A percentile compares a stretch with the other conserved stretches of the same genome.
These are phyloP conservation scores for Globisporangium paroecandrum DNA, from an alignment of 352 stramenopile genomes.

Conservation along the genomic window DNA sequence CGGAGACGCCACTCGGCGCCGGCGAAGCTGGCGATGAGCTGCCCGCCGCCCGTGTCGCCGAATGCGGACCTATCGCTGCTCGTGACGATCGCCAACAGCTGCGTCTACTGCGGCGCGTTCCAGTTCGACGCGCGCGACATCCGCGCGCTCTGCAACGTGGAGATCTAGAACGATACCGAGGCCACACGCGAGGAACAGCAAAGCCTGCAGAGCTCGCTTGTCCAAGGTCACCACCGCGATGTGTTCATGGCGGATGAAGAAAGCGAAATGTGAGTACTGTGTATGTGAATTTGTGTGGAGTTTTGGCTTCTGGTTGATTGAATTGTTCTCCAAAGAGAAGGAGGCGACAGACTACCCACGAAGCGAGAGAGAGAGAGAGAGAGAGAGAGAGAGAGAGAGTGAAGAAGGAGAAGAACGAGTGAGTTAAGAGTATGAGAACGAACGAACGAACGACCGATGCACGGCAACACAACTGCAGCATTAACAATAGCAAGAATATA, in stretches of 20 bases:
- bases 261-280: not conserved
- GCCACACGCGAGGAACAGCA: not conserved
- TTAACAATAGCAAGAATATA: not conserved
- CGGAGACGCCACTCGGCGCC: conserved; percentile 17
- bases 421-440: not conserved
- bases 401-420: not conserved
- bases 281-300: not conserved
- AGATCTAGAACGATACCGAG: conserved; percentile 20
- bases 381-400: not conserved
- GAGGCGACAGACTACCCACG: not conserved
- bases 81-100: conserved; percentile 67
- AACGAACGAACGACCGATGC: not conserved
- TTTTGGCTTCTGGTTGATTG: not conserved
- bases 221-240: too few relatives aligned
- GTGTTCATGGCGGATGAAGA: not conserved
- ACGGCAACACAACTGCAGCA: not conserved
- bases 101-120: conserved; percentile 53
- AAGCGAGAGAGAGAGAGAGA: not conserved
- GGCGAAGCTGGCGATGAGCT: conserved; percentile 33
- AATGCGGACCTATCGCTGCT: conserved; percentile 39
- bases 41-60: conserved; percentile 35
- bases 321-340: not conserved
- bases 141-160: conserved; percentile 57
- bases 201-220: not conserved
- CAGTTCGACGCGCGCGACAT: conserved; percentile 51